Evolutionary conservation across 768 basidiomycete species (phyloP), one percentile per base, ranked within the genome.

Genomic region (Psilocybe subaeruginosa): DNA sequence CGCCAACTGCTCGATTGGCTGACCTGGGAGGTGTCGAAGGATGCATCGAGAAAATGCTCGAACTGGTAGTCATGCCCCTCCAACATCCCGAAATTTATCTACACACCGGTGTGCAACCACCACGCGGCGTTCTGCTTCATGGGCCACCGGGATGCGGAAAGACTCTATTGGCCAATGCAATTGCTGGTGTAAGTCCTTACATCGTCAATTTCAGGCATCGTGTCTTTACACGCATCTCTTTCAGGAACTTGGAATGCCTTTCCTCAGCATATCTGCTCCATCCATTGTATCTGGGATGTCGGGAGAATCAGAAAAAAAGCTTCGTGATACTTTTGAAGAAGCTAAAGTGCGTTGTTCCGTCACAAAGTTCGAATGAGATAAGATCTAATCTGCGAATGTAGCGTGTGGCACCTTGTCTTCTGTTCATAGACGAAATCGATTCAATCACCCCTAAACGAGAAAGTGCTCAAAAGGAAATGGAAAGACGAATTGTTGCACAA

Each of bases 91-190:
- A 99, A 72, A 87, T 99, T 6, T 99, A 98, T 76, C 76, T 93
- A 4, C 91, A 95, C 65, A 96, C 95, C 0, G 97, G 97, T 1
- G 91, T 97, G 2, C 90, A 92, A 64, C 90, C 96, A 3, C 95
- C 97, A 0, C 78, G 96, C 50, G 97, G 97, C 9, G 94, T 99
- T 0, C 74, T 99, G 19, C 74, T 99, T 8, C 92, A 98, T 73
- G 97, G 97, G 1, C 97, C 97, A 4, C 95, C 97, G 0, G 97
- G 97, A 12, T 98, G 96, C 68, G 97, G 97, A 4, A 99, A 99
- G 77, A 99, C 97, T 0, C 75, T 97, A 64, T 75, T 99, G 17
- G 97, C 96, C 12, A 90, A 95, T 72, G 97, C 96, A 16, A 92
- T 99, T 60, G 96, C 96, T 49, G 97, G 97, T 58, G 96, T 95